Evolutionary conservation across 176 grass and related monocot species (phyloP), one percentile per base, ranked within the genome.

Genomic region (Paspalum notatum): DNA sequence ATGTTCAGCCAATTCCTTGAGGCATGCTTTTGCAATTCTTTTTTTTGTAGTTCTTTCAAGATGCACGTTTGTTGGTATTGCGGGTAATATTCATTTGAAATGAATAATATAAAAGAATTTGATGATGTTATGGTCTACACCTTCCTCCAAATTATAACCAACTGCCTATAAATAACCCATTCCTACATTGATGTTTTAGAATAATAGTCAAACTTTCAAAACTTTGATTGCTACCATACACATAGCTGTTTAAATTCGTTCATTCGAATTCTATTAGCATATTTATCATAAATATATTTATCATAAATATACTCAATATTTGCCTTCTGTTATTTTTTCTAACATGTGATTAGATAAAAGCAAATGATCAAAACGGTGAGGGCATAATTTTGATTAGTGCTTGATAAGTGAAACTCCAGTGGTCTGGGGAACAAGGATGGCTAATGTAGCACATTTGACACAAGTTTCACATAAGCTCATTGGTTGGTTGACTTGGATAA

Each of bases 21-120:
- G 43, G 70, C 70, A 80, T 83, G 62, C n/a, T 16, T 62, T 70
- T 66, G 16, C 39, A 53, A n/a, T 63, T 64, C 16, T 42, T 61
- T 3, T 3, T 66, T 72, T 50, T 68, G 68, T 20, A 49, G 4
- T 44, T 55, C 0, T 60, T 50, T 68, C 43, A 41, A 58, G 22
- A 66, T 73, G 56, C 87, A 13, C 26, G 27, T 48, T 71, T 76
- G 14, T 86, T n/a, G 51, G 38, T 66, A 74, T 38, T 7, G 32
- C 3, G 41, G 51, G 10, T 48, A 71, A 62, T 45, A 45, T n/a
- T 68, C 24, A 63, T 12, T 67, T 81, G 51, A 68, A 83, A 52
- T 66, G 27, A 43, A 24, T 60, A 86, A 66, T 50, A 15, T 49
- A 16, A 52, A 37, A 57, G 20, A 66, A 66, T 16, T 66, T 56